phyloP scores from a whole-genome alignment of 768 basidiomycete species.

The Boletus tylopilopsis region DNA sequence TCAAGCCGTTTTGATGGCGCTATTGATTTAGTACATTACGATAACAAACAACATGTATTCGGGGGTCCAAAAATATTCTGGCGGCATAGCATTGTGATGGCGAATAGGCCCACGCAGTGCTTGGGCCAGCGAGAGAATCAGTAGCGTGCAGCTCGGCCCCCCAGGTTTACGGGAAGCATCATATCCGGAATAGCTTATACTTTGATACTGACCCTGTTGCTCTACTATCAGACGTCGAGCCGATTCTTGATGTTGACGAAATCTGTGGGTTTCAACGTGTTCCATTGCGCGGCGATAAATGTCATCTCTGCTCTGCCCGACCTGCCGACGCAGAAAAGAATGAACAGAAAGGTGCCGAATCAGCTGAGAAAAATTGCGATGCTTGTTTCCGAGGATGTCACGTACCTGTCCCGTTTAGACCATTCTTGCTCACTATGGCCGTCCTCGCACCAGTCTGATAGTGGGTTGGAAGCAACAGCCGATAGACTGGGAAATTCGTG shows the following conservation, averaged over 20 bases:
- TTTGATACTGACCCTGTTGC: conserved; percentile 1
- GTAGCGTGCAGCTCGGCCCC: conserved; percentile 3
- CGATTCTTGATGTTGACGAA: conserved; percentile 52
- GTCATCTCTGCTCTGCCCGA: conserved; percentile 56
- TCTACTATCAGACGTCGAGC: conserved; percentile 45
- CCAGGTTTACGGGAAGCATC: conserved; percentile 11
- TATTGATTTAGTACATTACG: conserved; percentile 13
- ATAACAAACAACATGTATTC: conserved; percentile 5
- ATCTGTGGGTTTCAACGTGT: conserved; percentile 44
- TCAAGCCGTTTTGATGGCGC: neutral
- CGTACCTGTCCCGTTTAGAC: conserved; percentile 52
- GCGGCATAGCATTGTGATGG: conserved; percentile 7
- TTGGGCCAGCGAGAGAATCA: neutral
- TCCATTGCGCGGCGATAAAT: conserved; percentile 46
- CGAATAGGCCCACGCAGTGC: conserved; percentile 1
- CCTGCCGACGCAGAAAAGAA: conserved; percentile 30
- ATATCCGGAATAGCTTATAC: conserved; percentile 21
- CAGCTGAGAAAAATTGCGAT: conserved; percentile 6
- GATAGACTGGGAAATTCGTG: conserved; percentile 35
- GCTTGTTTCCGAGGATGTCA: conserved; percentile 21
- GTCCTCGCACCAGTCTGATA: conserved; percentile 50
- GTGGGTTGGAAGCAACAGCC: conserved; percentile 29
- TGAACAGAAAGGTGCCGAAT: conserved; percentile 1
- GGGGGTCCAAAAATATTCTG: neutral
- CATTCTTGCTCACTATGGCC: conserved; percentile 53